These are phyloP conservation scores for Penicillium samsonianum DNA, from an alignment of 495 filamentous ascomycete genomes.

Conservation along the genomic window DNA sequence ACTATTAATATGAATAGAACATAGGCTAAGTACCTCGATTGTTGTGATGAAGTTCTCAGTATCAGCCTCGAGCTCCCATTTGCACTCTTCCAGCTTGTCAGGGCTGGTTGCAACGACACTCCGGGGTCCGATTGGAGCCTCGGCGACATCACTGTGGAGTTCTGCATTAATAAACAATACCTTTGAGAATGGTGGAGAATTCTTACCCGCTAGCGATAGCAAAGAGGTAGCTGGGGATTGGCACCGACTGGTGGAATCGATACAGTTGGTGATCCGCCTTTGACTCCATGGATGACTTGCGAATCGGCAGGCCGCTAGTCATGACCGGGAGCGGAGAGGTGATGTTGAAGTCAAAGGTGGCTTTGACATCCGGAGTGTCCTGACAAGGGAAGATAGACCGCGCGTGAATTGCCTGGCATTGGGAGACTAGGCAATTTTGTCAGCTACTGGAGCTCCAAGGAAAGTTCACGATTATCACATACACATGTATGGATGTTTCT, in stretches of 20 bases:
- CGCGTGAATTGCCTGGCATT: constrained; percentile 95
- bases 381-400: constrained; percentile 94
- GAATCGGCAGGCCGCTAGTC: constrained; percentile 77
- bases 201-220: constrained; percentile 77
- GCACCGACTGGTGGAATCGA: constrained; percentile 82
- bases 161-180: constrained; percentile 5
- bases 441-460: neutral
- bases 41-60: constrained; percentile 88
- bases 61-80: constrained; percentile 86
- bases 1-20: neutral
- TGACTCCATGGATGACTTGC: constrained; percentile 44
- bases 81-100: constrained; percentile 77
- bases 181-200: neutral
- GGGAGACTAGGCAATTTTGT: constrained; percentile 59
- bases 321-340: constrained; percentile 83
- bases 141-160: constrained; percentile 65
- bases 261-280: constrained; percentile 58
- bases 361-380: constrained; percentile 94
- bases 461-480: constrained; percentile 24
- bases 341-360: constrained; percentile 84
- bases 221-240: constrained; percentile 92
- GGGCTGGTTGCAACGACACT: constrained; percentile 83
- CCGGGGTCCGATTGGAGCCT: constrained; percentile 80
- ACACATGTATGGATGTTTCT: constrained; percentile 93
- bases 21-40: constrained; percentile 59